Base-by-base conservation (phyloP, 345 rosid species). In the Carallia brachiata region DNA sequence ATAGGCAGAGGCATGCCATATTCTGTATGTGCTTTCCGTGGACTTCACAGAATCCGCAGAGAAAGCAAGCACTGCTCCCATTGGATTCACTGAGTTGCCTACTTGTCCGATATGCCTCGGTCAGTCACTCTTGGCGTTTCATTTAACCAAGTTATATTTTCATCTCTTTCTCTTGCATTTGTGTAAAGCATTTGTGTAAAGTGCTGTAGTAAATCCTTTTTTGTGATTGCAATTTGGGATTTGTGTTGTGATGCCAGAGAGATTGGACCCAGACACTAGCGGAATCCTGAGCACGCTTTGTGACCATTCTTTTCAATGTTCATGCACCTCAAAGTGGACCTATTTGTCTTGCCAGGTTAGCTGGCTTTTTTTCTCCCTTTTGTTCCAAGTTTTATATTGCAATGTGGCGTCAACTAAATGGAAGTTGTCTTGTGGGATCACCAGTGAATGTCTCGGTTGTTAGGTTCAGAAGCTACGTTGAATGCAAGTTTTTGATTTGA, bases 271-370 rank as follows among this genome's bases (percentile, higher is more conserved):
- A 6, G 99, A 95, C 69, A 92, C 97, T 44, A 85, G 97, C 36
- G 99, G 97, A 54, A 86, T 95, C 69, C 84, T 84, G 17, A 88
- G 92, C 68, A 88, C 96, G 4, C 84, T 86, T 36, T 92, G 98
- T 84, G 98, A 95, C 78, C 98, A 95, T 82, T 92, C 99, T 13
- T 95, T 92, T 82, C 93, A 89, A 52, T 95, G 99, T 70, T 85
- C 89, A 0, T 92, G 99, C 82, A 89, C 93, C 77, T 86, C 96
- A 4, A 95, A 92, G 73, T 92, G 99, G 99, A 95, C 97, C 48
- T 83, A 85, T 61, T 78, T 92, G 73, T 95, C 99, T 47, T 95
- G 98, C 82, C 96, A 84, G 86, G 97, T 92, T 70, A 80, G 84
- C 15, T 63, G n/a, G 10, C 52, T 71, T 66, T 67, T 44, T 40